Conservation (phyloP, 805 yeast genomes). For the Yamadazyma insecticola region DNA sequence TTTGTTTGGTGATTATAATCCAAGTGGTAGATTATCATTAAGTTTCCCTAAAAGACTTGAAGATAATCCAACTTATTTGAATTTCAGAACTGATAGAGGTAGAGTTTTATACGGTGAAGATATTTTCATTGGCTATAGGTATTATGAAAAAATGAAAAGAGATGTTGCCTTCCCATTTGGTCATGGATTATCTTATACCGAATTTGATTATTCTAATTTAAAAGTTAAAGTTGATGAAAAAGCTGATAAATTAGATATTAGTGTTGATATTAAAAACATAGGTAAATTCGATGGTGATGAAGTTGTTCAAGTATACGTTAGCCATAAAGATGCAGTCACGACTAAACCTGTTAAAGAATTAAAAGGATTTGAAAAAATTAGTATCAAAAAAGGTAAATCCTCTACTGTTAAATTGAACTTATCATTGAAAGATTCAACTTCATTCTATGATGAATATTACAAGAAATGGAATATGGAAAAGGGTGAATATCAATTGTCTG, state of each 20-base stretch:
- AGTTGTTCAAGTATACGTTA: conserved; percentile 24
- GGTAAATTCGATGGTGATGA: conserved; percentile 23
- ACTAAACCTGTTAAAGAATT: conserved; percentile 25
- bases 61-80: conserved; percentile 27
- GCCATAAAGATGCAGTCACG: conserved; percentile 14
- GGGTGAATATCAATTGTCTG: conserved; percentile 20
- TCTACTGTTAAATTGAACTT: conserved; percentile 13
- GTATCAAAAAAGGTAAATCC: conserved; percentile 14
- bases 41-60: conserved; percentile 15
- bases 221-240: conserved; percentile 13
- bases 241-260: conserved; percentile 11
- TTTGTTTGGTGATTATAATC: conserved; percentile 27
- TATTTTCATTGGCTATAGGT: conserved; percentile 27
- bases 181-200: conserved; percentile 26
- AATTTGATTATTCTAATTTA: conserved; percentile 14
- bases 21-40: conserved; percentile 20
- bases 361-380: conserved; percentile 25
- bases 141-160: conserved; percentile 22
- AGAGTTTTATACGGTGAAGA: conserved; percentile 30
- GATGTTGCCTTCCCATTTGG: conserved; percentile 31
- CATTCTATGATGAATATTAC: conserved; percentile 26
- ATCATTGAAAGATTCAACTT: conserved; percentile 21
- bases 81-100: conserved; percentile 26
- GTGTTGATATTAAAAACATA: conserved; percentile 18
- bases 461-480: conserved; percentile 22